Evolutionary conservation across 441 rosid species (phyloP), one percentile per base, ranked within the genome.

Genomic region (Corymbia citriodora): DNA sequence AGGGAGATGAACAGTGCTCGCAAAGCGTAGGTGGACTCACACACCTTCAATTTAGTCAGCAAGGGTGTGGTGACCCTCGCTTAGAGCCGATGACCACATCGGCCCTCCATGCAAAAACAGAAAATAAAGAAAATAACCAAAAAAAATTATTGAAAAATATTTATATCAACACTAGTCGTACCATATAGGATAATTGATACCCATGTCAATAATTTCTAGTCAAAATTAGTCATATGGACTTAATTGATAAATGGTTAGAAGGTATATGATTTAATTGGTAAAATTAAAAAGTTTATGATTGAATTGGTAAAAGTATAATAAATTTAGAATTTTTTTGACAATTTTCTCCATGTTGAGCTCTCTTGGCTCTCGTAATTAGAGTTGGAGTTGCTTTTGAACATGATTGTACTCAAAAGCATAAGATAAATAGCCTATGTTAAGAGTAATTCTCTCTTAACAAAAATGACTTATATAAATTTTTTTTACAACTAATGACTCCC

Each of bases 141-240:
- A 55, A 54, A 57, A 9, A 23, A 57, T 9, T 57, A 57, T 59
- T 23, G 10, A 23, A 59, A 59, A 59, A 59, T 59, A 13, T 59
- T 59, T 9, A 12, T 13, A 23, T 4, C 2, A 4, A 14, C 11
- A 2, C 0, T 59, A 1, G 29, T 29, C 29, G 10, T 59, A 6
- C 3, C 14, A 9, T 10, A 59, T 59, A 59, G 1, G 12, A 59
- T 25, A 13, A 6, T 23, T 59, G 9, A 29, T 0, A 0, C 21
- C 0, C 5, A 23, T 6, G 0, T 57, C 6, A 10, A 0, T 23
- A 23, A 57, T 57, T 57, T 57, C 3, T 0, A 9, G 12, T 0
- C 2, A 23, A 59, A 59, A 59, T 59, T 23, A 13, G 3, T 59
- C 21, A 6, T 6, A 59, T 23, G 6, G 12, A 10, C 29, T 59